These are phyloP conservation scores for Ogataea allantospora DNA, from an alignment of 805 yeast species.

Conservation along the genomic window DNA sequence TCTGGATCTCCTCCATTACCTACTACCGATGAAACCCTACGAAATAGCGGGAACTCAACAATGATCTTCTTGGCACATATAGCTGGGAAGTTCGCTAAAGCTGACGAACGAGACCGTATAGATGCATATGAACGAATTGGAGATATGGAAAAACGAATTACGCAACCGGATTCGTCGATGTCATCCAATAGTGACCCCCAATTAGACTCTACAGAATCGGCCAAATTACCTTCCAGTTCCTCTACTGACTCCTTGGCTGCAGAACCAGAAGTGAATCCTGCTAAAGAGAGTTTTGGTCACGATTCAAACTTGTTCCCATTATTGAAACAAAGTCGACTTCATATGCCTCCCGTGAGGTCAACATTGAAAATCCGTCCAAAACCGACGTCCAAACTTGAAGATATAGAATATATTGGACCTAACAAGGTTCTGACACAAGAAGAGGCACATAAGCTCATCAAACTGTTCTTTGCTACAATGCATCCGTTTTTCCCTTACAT, in stretches of 20 bases:
- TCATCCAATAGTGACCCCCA: background rate
- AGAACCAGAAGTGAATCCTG: constrained; percentile 6
- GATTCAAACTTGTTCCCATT: constrained; percentile 27
- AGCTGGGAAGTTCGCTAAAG: constrained; percentile 72
- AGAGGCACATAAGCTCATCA: constrained; percentile 58
- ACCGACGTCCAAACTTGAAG: constrained; percentile 48
- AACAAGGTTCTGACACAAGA: constrained; percentile 51
- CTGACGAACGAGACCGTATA: constrained; percentile 62
- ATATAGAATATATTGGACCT: constrained; percentile 64
- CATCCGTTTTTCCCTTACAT: constrained; percentile 90
- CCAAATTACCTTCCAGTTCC: constrained; percentile 6
- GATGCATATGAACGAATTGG: constrained; percentile 50
- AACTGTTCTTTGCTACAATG: constrained; percentile 68
- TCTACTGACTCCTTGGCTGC: constrained; percentile 5
- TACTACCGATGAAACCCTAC: constrained; percentile 1
- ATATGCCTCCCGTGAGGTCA: constrained; percentile 45
- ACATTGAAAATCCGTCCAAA: constrained; percentile 44
- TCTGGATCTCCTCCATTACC: background rate
- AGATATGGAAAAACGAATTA: constrained; percentile 39
- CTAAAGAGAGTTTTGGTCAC: constrained; percentile 30
- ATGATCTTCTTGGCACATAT: constrained; percentile 72
- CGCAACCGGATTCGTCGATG: constrained; percentile 1
- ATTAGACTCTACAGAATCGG: background rate
- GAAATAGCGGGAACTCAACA: constrained; percentile 41
- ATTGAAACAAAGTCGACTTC: constrained; percentile 28